Evolutionary conservation across 2,329 filamentous ascomycete genomes (phyloP).

Genomic region (Xenosphaeropsis pyriputrescens): DNA sequence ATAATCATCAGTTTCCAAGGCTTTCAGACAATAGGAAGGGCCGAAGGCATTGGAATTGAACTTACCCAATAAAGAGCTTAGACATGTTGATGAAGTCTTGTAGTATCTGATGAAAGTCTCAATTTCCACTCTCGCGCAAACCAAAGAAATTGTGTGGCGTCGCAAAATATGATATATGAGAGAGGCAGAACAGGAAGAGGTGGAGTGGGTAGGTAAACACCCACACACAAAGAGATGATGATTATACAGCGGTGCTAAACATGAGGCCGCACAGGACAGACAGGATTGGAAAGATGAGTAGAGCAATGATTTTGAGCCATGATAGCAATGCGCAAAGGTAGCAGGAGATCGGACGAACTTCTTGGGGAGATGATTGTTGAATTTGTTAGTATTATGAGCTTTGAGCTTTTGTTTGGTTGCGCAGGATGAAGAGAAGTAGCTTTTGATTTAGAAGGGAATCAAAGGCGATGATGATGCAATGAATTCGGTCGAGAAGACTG

Average conservation of each 20-base stretch:
- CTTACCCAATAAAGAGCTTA: conserved; percentile 91
- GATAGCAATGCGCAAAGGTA: conserved; percentile 18
- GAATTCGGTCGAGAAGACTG: conserved; percentile 12
- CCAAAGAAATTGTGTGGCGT: conserved; percentile 16
- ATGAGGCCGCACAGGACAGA: conserved; percentile 15
- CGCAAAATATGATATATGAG: conserved; percentile 12
- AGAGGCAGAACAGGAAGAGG: conserved; percentile 15
- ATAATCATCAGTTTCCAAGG: conserved; percentile 1
- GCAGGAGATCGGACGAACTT: conserved; percentile 20
- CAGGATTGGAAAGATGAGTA: conserved; percentile 10
- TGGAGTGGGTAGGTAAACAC: conserved; percentile 15
- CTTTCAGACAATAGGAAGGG: background rate
- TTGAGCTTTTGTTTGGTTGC: too few species aligned
- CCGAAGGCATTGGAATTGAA: conserved; percentile 4
- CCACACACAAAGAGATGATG: conserved; percentile 3
- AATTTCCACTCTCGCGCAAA: conserved; percentile 21
- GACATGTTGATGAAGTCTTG: conserved; percentile 47
- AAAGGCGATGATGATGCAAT: conserved; percentile 3
- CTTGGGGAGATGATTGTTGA: conserved; percentile 5
- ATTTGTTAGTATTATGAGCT: too few species aligned
- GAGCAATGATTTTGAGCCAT: conserved; percentile 5
- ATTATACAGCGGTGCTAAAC: conserved; percentile 21
- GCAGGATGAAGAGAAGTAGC: background rate
- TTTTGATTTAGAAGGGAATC: conserved; percentile 2
- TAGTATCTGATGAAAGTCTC: conserved; percentile 19